Evolutionary conservation across 306 rosid genomes (phyloP).

Genomic region (Styphnolobium japonicum): DNA sequence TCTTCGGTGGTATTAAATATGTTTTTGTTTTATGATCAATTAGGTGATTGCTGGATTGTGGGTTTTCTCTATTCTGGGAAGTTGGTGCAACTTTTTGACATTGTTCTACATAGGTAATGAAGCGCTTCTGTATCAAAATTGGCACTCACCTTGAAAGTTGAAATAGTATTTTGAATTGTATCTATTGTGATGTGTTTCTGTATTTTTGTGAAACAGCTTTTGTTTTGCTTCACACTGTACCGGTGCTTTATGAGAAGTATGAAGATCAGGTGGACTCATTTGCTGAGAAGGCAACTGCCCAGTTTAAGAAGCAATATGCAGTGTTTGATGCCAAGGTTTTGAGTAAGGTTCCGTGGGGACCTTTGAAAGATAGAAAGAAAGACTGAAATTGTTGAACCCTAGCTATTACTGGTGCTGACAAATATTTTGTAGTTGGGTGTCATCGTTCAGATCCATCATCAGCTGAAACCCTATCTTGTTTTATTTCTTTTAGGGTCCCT

Average conservation of each 20-base stretch:
- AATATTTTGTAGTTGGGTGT: conserved; percentile 28
- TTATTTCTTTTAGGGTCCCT: conserved; percentile 1
- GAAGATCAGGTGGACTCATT: conserved; percentile 70
- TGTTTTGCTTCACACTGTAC: conserved; percentile 79
- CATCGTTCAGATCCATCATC: conserved; percentile 27
- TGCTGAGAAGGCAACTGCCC: conserved; percentile 72
- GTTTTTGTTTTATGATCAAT: neutral
- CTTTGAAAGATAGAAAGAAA: conserved; percentile 67
- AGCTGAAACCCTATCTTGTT: conserved; percentile 37
- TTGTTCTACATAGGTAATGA: conserved; percentile 79
- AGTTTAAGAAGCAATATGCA: conserved; percentile 81
- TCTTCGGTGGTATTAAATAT: neutral
- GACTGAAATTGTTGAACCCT: conserved; percentile 29
- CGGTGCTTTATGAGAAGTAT: conserved; percentile 83
- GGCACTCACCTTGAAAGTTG: neutral
- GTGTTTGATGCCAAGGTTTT: conserved; percentile 86
- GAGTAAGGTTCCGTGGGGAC: conserved; percentile 77
- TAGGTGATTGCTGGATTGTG: conserved; percentile 90
- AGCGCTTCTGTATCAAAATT: neutral
- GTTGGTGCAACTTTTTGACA: conserved; percentile 74
- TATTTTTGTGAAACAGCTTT: conserved; percentile 53
- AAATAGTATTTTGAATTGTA: neutral
- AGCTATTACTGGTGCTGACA: neutral
- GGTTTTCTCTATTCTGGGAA: conserved; percentile 72
- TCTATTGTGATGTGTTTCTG: neutral